Conservation (phyloP, 306 rosid species). For the Begonia fuchsioides region DNA sequence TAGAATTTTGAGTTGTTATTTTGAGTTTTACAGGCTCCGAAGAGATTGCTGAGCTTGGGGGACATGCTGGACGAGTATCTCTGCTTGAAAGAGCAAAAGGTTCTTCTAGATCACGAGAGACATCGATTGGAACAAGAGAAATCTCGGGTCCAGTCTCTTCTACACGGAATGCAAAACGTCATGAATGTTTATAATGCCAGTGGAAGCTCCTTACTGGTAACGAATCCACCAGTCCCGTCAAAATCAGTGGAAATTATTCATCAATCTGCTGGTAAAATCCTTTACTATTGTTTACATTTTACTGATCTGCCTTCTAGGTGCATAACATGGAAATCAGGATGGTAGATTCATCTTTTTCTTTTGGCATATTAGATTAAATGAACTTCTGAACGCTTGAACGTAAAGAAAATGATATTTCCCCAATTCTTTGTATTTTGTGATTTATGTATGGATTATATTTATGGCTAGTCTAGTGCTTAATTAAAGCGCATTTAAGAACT, state of each 20-base stretch:
- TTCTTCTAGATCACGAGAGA: conserved; percentile 45
- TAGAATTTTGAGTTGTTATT: background rate
- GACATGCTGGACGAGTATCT: conserved; percentile 61
- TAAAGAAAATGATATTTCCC: too few relatives aligned
- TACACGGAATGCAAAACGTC: conserved; percentile 47
- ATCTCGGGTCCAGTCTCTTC: conserved; percentile 32
- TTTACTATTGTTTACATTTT: too few relatives aligned
- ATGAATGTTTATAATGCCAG: conserved; percentile 35
- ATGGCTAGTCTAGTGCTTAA: too few relatives aligned
- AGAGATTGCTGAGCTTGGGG: conserved; percentile 43
- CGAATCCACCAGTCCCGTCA: background rate
- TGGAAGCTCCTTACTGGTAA: conserved; percentile 8
- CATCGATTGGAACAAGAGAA: conserved; percentile 50
- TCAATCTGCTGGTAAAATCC: conserved; percentile 8
- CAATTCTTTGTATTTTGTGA: too few relatives aligned
- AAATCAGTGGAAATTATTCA: conserved; percentile 14
- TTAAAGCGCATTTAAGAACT: too few relatives aligned
- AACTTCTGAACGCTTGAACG: too few relatives aligned
- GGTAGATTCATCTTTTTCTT: too few relatives aligned
- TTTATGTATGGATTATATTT: too few relatives aligned
- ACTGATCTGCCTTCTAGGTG: too few relatives aligned
- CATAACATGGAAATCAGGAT: too few relatives aligned
- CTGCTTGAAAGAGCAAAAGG: conserved; percentile 58
- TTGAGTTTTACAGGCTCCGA: conserved; percentile 29
- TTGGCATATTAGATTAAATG: too few relatives aligned